phyloP scores from a whole-genome alignment of 2,329 filamentous ascomycete species.

The Diatrype stigma region DNA sequence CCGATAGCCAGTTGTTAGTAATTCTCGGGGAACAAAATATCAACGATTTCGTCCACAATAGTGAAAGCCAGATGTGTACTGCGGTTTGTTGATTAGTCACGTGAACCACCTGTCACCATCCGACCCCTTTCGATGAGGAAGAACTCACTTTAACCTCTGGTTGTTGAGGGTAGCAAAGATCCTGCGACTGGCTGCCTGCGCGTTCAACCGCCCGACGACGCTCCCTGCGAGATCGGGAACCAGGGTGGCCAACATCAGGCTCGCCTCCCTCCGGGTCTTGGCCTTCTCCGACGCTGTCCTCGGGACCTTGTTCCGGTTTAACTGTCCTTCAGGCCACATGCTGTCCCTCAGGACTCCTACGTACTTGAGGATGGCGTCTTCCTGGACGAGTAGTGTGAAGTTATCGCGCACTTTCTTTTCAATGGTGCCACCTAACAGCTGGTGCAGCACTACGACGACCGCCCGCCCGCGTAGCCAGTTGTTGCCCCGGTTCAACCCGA shows the following conservation, averaged over 20 bases:
- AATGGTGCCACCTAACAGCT: slow-evolving; percentile 91
- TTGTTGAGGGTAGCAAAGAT: slow-evolving; percentile 93
- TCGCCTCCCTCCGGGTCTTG: slow-evolving; percentile 80
- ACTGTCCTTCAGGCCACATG: slow-evolving; percentile 74
- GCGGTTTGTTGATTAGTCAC: slow-evolving; percentile 18
- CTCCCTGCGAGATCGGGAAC: slow-evolving; percentile 88
- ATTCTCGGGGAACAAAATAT: slow-evolving; percentile 55
- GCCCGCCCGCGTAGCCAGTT: slow-evolving; percentile 96
- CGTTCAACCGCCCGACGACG: slow-evolving; percentile 89
- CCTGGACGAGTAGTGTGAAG: slow-evolving; percentile 67
- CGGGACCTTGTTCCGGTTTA: slow-evolving; percentile 44
- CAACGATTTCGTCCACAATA: slow-evolving; percentile 65
- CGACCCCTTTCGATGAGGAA: neutral
- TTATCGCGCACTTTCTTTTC: slow-evolving; percentile 91
- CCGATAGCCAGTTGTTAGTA: slow-evolving; percentile 3
- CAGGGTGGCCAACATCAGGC: slow-evolving; percentile 81
- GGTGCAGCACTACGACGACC: slow-evolving; percentile 93
- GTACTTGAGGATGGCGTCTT: slow-evolving; percentile 75
- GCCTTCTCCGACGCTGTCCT: slow-evolving; percentile 71
- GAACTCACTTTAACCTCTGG: slow-evolving; percentile 74
- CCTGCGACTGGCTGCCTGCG: slow-evolving; percentile 81
- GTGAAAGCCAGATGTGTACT: slow-evolving; percentile 68
- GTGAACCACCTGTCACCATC: neutral
- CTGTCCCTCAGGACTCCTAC: slow-evolving; percentile 67
- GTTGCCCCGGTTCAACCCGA: slow-evolving; percentile 90